Conservation (phyloP, 2,329 filamentous ascomycete genomes). For the Metarhizium humberi region DNA sequence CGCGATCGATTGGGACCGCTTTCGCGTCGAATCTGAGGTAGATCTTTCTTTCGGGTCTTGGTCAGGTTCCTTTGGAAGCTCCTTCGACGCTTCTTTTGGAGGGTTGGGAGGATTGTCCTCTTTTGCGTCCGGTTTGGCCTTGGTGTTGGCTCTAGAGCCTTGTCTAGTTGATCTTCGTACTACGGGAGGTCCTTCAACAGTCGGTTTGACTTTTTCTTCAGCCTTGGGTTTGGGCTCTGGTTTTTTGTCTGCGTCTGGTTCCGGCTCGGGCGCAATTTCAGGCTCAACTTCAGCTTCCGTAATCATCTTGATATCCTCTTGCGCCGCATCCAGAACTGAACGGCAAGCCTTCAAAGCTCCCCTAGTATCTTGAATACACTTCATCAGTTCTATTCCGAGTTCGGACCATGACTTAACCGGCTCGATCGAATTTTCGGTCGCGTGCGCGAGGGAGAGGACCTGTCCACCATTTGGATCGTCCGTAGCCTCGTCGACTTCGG, state of each 20-base stretch:
- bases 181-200: constrained; percentile 2
- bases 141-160: constrained; percentile 2
- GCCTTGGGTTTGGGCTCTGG: background rate
- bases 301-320: constrained; percentile 9
- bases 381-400: constrained; percentile 24
- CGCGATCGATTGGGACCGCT: constrained; percentile 53
- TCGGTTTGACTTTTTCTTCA: constrained; percentile 2
- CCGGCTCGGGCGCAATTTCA: background rate
- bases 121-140: constrained; percentile 8
- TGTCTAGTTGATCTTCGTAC: constrained; percentile 7
- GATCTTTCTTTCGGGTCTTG: constrained; percentile 24
- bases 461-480: background rate
- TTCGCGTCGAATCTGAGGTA: constrained; percentile 37
- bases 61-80: constrained; percentile 18
- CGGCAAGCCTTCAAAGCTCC: constrained; percentile 21
- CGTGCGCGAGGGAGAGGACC: background rate
- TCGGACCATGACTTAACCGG: constrained; percentile 21
- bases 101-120: constrained; percentile 14
- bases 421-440: constrained; percentile 5
- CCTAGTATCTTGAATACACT: constrained; percentile 18
- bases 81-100: constrained; percentile 16
- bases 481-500: background rate
- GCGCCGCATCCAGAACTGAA: constrained; percentile 14
- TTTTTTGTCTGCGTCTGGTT: background rate
- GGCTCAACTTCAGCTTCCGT: constrained; percentile 1